Evolutionary conservation across 1,284 basidiomycete genomes (phyloP).

Genomic region (Cryptococcus maquisensis): DNA sequence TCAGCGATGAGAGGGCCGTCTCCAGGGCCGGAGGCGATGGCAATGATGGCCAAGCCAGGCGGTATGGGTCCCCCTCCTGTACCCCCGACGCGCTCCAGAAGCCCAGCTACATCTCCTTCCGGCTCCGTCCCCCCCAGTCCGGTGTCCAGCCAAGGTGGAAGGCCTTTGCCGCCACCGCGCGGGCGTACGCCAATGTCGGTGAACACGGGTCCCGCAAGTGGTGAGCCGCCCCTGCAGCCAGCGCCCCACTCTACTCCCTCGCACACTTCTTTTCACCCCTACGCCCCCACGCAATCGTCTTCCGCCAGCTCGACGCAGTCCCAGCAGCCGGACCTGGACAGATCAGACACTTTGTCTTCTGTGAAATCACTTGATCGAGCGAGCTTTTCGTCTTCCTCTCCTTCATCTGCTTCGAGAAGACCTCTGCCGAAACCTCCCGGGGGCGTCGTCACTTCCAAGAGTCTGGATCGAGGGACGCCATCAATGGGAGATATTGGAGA

Average conservation of each 20-base stretch:
- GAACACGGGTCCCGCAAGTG: background rate
- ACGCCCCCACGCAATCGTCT: background rate
- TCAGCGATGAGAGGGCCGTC: background rate
- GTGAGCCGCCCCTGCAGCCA: too few species aligned
- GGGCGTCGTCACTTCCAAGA: constrained; percentile 32
- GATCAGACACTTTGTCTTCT: constrained; percentile 44
- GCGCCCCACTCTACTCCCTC: background rate
- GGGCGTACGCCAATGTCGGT: background rate
- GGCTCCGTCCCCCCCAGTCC: background rate
- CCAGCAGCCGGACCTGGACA: constrained; percentile 24
- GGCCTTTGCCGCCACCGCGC: constrained; percentile 1
- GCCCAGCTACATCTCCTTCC: background rate
- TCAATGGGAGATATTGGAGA: constrained; percentile 5
- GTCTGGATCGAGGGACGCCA: constrained; percentile 36
- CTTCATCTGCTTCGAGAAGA: constrained; percentile 16
- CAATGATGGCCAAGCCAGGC: constrained; percentile 14
- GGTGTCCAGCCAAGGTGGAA: background rate
- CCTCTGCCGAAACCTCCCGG: constrained; percentile 42
- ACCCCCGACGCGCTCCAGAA: constrained; percentile 9
- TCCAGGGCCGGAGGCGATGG: constrained; percentile 4
- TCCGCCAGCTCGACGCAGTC: background rate
- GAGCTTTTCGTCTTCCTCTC: constrained; percentile 15
- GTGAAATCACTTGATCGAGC: constrained; percentile 42
- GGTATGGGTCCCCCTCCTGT: constrained; percentile 8
- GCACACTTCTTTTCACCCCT: constrained; percentile 6